These are phyloP conservation scores for Elaeis oleifera DNA, from an alignment of 202 grass and related monocot species.

Conservation along the genomic window DNA sequence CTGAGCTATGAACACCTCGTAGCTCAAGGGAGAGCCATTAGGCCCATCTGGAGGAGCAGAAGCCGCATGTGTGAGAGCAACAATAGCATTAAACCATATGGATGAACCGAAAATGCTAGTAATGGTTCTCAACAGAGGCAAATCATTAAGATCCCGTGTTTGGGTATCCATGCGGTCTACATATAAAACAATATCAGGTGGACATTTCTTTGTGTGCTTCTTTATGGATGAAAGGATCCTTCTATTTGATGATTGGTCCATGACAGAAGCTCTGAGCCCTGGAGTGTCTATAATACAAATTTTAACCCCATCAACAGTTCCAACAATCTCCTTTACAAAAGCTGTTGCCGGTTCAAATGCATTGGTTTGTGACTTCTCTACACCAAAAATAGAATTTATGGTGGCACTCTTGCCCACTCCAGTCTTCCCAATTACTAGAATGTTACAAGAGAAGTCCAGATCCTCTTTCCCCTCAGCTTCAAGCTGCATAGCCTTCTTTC, in stretches of 20 bases:
- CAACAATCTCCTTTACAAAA: slow-evolving; percentile 43
- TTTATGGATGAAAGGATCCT: slow-evolving; percentile 67
- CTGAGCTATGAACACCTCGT: slow-evolving; percentile 72
- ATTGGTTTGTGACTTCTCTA: slow-evolving; percentile 62
- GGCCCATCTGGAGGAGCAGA: slow-evolving; percentile 77
- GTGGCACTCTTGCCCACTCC: slow-evolving; percentile 97
- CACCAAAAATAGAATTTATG: slow-evolving; percentile 92
- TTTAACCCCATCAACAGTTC: slow-evolving; percentile 82
- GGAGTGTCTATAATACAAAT: slow-evolving; percentile 88
- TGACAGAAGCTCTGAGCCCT: slow-evolving; percentile 51
- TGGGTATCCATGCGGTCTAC: slow-evolving; percentile 75
- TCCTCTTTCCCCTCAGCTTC: slow-evolving; percentile 56
- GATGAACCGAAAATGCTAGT: slow-evolving; percentile 69
- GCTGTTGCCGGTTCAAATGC: slow-evolving; percentile 59
- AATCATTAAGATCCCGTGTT: slow-evolving; percentile 68
- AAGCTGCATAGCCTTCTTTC: slow-evolving; percentile 72
- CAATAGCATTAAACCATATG: slow-evolving; percentile 86
- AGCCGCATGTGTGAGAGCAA: slow-evolving; percentile 91
- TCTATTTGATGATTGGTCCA: slow-evolving; percentile 78
- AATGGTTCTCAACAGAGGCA: slow-evolving; percentile 78
- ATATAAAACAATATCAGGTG: slow-evolving; percentile 89
- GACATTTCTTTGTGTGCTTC: slow-evolving; percentile 73
- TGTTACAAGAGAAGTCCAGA: slow-evolving; percentile 77
- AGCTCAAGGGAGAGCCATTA: slow-evolving; percentile 65
- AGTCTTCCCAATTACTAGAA: slow-evolving; percentile 81